Conservation (phyloP, 352 stramenopile species). For the Phytopythium delawarense region DNA sequence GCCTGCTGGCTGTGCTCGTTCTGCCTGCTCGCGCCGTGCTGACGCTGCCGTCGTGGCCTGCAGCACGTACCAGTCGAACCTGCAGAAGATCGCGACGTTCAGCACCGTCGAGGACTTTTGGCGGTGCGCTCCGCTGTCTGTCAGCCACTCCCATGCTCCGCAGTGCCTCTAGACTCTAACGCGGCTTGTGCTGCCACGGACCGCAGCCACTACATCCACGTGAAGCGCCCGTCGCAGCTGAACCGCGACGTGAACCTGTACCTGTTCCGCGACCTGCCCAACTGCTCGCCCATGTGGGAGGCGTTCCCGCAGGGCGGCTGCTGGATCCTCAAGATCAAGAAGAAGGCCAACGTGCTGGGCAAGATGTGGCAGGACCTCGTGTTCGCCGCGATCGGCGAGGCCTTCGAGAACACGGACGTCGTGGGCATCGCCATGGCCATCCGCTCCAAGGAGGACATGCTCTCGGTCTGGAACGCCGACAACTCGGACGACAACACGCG, state of each 20-base stretch:
- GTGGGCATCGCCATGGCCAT: slow-evolving; percentile 92
- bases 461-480: slow-evolving; percentile 93
- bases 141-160: background rate
- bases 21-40: slow-evolving; percentile 1
- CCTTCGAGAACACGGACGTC: slow-evolving; percentile 89
- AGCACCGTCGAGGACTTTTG: slow-evolving; percentile 92
- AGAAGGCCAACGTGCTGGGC: slow-evolving; percentile 90
- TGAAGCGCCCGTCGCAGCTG: slow-evolving; percentile 91
- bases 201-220: slow-evolving; percentile 87
- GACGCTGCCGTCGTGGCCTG: slow-evolving; percentile 4
- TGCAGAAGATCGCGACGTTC: slow-evolving; percentile 89
- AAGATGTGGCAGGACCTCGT: slow-evolving; percentile 95
- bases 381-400: slow-evolving; percentile 90
- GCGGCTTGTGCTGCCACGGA: background rate
- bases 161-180: background rate
- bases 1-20: slow-evolving; percentile 2
- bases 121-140: slow-evolving; percentile 40
- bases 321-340: slow-evolving; percentile 96
- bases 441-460: slow-evolving; percentile 92
- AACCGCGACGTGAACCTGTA: slow-evolving; percentile 92
- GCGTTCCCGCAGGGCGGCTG: slow-evolving; percentile 91
- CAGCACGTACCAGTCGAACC: slow-evolving; percentile 75
- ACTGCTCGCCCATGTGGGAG: slow-evolving; percentile 90
- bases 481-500: slow-evolving; percentile 87
- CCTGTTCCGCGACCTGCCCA: slow-evolving; percentile 88